Conservation (phyloP, 208 protist genomes). For the Tetramitus jugosus region DNA sequence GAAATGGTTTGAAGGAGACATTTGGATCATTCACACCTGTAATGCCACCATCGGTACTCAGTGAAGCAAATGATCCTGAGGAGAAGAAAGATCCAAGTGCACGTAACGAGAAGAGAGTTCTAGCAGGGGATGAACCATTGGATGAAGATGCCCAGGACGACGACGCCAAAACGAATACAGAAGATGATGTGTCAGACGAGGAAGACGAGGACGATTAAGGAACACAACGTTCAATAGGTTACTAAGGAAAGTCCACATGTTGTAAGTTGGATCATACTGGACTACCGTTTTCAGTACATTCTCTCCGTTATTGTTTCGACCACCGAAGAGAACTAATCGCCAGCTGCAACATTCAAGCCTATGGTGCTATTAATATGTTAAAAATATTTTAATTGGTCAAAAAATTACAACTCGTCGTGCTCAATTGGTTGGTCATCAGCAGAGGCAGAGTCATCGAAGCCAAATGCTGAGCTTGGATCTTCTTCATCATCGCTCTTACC, state of each 20-base stretch:
- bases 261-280: too few species aligned
- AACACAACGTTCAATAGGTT: too few species aligned
- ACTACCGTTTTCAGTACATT: too few species aligned
- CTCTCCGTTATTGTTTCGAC: too few species aligned
- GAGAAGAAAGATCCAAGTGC: conserved; percentile 28
- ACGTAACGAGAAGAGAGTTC: conserved; percentile 30
- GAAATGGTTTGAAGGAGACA: conserved; percentile 32
- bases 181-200: background rate
- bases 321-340: too few species aligned
- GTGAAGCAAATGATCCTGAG: conserved; percentile 28
- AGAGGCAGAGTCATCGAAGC: background rate
- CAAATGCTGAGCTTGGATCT: background rate
- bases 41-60: conserved; percentile 28
- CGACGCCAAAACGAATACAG: background rate
- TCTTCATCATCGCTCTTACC: background rate
- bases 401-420: background rate
- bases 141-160: conserved; percentile 17
- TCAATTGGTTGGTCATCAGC: background rate
- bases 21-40: conserved; percentile 30
- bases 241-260: too few species aligned
- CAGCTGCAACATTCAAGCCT: too few species aligned
- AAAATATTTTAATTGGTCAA: too few species aligned
- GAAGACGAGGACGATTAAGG: conserved; percentile 29
- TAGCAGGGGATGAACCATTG: conserved; percentile 14
- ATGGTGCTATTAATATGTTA: too few species aligned